Evolutionary conservation across 2,329 filamentous ascomycete genomes (phyloP).

Genomic region (Colletotrichum gloeosporioides): DNA sequence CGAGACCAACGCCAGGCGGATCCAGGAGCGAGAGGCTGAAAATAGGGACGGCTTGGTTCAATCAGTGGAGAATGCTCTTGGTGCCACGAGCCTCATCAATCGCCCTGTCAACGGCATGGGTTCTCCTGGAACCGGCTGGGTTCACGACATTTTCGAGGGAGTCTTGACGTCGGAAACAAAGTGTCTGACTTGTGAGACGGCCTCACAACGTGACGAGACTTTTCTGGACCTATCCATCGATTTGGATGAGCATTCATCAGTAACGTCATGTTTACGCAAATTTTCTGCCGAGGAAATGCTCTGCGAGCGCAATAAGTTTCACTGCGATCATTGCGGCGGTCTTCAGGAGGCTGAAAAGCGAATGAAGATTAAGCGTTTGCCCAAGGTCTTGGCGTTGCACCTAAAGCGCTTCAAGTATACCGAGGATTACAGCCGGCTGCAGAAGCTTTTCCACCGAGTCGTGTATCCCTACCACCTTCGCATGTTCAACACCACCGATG

Average conservation of each 20-base stretch:
- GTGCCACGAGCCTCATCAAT: slow-evolving; percentile 33
- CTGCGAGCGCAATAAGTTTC: slow-evolving; percentile 97
- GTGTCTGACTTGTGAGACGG: slow-evolving; percentile 94
- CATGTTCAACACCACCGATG: slow-evolving; percentile 96
- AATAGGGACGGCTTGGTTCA: slow-evolving; percentile 52
- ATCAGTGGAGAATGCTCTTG: slow-evolving; percentile 50
- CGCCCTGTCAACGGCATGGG: slow-evolving; percentile 47
- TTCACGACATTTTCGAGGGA: slow-evolving; percentile 96
- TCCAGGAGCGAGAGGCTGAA: slow-evolving; percentile 54
- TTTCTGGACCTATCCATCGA: slow-evolving; percentile 97
- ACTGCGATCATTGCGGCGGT: slow-evolving; percentile 96
- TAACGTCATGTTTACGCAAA: slow-evolving; percentile 92
- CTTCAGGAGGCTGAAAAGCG: slow-evolving; percentile 97
- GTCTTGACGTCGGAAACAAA: slow-evolving; percentile 94
- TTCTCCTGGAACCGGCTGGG: slow-evolving; percentile 79
- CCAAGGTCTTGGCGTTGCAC: slow-evolving; percentile 89
- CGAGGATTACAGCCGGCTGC: slow-evolving; percentile 88
- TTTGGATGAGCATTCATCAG: slow-evolving; percentile 91
- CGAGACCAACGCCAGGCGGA: slow-evolving; percentile 79
- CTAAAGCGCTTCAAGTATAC: slow-evolving; percentile 99
- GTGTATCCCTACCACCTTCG: slow-evolving; percentile 97
- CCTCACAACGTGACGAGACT: slow-evolving; percentile 92
- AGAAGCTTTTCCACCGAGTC: slow-evolving; percentile 96
- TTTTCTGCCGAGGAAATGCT: slow-evolving; percentile 99
- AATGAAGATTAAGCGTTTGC: slow-evolving; percentile 98